phyloP scores from a whole-genome alignment of 805 yeast species.

The Ogataea degrootiae region DNA sequence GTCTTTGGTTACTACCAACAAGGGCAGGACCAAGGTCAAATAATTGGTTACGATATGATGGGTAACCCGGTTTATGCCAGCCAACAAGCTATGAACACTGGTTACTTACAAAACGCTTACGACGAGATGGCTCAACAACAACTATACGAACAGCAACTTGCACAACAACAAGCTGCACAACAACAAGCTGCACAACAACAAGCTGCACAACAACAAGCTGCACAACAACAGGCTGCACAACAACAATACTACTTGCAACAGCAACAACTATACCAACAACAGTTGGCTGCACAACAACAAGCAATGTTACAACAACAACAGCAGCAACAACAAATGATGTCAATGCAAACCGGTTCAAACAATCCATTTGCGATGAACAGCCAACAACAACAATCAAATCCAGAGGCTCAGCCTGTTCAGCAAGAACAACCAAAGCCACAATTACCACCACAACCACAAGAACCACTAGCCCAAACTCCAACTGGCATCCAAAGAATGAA shows the following conservation, averaged over 20 bases:
- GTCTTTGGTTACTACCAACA: conserved; percentile 27
- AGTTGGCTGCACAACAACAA: conserved; percentile 16
- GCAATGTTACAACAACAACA: conserved; percentile 12
- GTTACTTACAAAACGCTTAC: conserved; percentile 45
- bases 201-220: conserved; percentile 1
- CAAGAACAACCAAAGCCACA: conserved; percentile 23
- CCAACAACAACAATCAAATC: conserved; percentile 31
- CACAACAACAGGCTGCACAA: conserved; percentile 4
- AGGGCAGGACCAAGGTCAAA: conserved; percentile 23
- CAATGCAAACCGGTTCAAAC: conserved; percentile 35
- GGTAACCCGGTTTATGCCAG: conserved; percentile 59
- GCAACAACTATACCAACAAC: conserved; percentile 21
- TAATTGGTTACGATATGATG: conserved; percentile 50
- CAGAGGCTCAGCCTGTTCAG: conserved; percentile 13
- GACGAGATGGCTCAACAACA: conserved; percentile 23
- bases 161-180: conserved; percentile 17
- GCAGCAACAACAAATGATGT: conserved; percentile 32
- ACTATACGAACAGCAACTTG: conserved; percentile 19
- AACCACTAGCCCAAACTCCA: conserved; percentile 40
- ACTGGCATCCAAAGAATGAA: conserved; percentile 54
- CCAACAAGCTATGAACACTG: conserved; percentile 49
- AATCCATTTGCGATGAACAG: conserved; percentile 31
- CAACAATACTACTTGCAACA: conserved; percentile 12
- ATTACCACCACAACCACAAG: conserved; percentile 13
- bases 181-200: conserved; percentile 14